These are phyloP conservation scores for Cercospora sesami DNA, from an alignment of 2,329 filamentous ascomycete genomes.

Conservation along the genomic window DNA sequence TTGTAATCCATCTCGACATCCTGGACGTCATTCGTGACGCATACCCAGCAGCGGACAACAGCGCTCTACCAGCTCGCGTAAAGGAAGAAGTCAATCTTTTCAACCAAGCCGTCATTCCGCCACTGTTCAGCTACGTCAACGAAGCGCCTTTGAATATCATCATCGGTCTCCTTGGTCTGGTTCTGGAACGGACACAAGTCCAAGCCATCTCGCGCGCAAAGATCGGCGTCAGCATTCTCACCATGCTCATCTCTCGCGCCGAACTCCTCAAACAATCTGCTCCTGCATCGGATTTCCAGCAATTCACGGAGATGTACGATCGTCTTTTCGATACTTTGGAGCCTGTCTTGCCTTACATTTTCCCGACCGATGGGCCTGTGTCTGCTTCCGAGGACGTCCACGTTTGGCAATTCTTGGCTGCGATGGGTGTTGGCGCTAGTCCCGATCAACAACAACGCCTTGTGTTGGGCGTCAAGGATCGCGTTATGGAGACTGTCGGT, in stretches of 20 bases:
- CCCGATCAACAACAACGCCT: slow-evolving; percentile 93
- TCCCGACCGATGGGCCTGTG: slow-evolving; percentile 86
- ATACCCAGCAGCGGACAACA: slow-evolving; percentile 68
- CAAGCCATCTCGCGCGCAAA: slow-evolving; percentile 82
- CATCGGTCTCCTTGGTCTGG: slow-evolving; percentile 80
- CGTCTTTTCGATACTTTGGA: slow-evolving; percentile 84
- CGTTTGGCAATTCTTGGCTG: slow-evolving; percentile 96
- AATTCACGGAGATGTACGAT: slow-evolving; percentile 83
- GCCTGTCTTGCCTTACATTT: slow-evolving; percentile 77
- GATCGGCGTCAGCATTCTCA: slow-evolving; percentile 85
- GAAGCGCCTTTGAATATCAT: slow-evolving; percentile 90
- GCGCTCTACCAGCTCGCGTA: slow-evolving; percentile 70
- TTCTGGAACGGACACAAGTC: slow-evolving; percentile 78
- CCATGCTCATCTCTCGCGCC: slow-evolving; percentile 89
- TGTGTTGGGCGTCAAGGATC: slow-evolving; percentile 94
- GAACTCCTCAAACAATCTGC: slow-evolving; percentile 80
- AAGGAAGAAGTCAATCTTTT: slow-evolving; percentile 94
- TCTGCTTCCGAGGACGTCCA: slow-evolving; percentile 73
- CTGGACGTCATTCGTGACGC: slow-evolving; percentile 86
- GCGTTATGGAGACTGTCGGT: slow-evolving; percentile 91
- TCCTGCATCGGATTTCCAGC: slow-evolving; percentile 70
- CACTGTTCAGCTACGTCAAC: slow-evolving; percentile 83
- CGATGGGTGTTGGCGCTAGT: slow-evolving; percentile 88
- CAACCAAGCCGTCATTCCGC: slow-evolving; percentile 81
- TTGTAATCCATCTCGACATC: slow-evolving; percentile 87